phyloP scores from a whole-genome alignment of 2,329 filamentous ascomycete genomes.

The Acephala macrosclerotiorum region DNA sequence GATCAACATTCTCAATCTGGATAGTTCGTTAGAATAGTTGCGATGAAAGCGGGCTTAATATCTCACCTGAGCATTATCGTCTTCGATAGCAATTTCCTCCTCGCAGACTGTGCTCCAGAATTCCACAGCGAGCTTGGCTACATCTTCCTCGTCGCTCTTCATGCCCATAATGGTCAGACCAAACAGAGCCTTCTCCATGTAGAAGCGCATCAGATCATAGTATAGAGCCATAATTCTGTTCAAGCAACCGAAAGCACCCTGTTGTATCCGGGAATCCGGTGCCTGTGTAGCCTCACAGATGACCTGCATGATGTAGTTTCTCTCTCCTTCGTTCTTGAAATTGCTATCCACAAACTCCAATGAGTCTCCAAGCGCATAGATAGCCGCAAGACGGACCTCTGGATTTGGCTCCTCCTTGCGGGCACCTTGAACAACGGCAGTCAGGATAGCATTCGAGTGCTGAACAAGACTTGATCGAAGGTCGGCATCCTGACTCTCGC shows the following conservation, averaged over 20 bases:
- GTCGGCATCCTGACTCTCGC: conserved; percentile 91
- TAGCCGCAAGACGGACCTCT: conserved; percentile 91
- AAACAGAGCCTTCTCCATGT: conserved; percentile 99
- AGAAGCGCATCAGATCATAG: conserved; percentile 99
- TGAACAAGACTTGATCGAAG: conserved; percentile 80
- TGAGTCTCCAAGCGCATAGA: conserved; percentile 93
- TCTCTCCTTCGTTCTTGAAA: conserved; percentile 98
- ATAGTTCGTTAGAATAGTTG: conserved; percentile 12
- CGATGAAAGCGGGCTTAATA: background rate
- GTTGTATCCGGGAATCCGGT: conserved; percentile 87
- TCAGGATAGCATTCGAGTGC: conserved; percentile 97
- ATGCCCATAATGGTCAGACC: conserved; percentile 97
- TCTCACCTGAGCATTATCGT: conserved; percentile 84
- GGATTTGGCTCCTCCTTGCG: conserved; percentile 93
- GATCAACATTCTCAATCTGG: conserved; percentile 41
- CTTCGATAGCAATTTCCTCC: conserved; percentile 97
- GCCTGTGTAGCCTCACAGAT: conserved; percentile 99
- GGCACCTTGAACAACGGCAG: conserved; percentile 95
- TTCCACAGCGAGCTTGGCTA: conserved; percentile 96
- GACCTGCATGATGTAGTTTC: conserved; percentile 99
- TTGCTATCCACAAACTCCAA: conserved; percentile 98
- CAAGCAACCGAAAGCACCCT: conserved; percentile 94
- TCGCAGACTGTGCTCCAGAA: conserved; percentile 99
- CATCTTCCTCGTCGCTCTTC: conserved; percentile 98
- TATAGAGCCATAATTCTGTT: conserved; percentile 99